Percentiles rank a stretch among this genome's conserved stretches.
phyloP scores from a whole-genome alignment of 345 rosid species.

The Heritiera fomes region DNA sequence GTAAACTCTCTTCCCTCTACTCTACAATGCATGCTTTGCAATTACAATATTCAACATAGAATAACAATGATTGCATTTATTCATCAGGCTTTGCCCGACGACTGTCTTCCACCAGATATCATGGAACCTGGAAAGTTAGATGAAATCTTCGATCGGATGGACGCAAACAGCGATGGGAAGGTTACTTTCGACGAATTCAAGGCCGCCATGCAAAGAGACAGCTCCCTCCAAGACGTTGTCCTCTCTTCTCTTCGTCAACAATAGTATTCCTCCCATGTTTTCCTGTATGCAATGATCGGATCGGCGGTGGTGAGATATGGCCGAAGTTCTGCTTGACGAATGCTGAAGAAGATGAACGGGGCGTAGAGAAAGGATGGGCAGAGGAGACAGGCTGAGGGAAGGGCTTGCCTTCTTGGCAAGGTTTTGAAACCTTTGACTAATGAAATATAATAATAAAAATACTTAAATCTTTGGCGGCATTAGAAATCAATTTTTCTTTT shows the following conservation, averaged over 20 bases:
- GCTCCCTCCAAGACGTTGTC: conserved; percentile 63
- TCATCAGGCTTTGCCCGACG: conserved; percentile 64
- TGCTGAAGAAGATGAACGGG: too few relatives aligned
- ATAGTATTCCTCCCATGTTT: conserved; percentile 13
- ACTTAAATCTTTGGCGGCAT: too few relatives aligned
- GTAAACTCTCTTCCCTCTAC: conserved; percentile 29
- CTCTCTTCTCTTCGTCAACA: conserved; percentile 64
- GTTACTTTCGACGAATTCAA: conserved; percentile 73
- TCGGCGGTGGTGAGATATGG: too few relatives aligned
- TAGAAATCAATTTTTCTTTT: too few relatives aligned
- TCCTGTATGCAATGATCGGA: too few relatives aligned
- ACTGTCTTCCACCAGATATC: conserved; percentile 61
- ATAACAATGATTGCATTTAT: neutral
- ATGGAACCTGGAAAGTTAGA: conserved; percentile 44
- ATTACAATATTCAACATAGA: neutral
- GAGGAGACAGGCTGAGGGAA: too few relatives aligned
- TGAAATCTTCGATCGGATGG: conserved; percentile 47
- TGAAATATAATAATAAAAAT: too few relatives aligned
- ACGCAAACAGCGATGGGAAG: conserved; percentile 66
- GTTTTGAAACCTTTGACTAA: too few relatives aligned
- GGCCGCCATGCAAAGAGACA: conserved; percentile 67
- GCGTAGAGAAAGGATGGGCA: too few relatives aligned
- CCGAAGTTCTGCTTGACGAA: too few relatives aligned
- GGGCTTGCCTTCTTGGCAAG: too few relatives aligned
- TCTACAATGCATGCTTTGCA: neutral